Base-by-base conservation (phyloP, 1,139 yeast genomes). In the Yamadazyma songkhlaensis region DNA sequence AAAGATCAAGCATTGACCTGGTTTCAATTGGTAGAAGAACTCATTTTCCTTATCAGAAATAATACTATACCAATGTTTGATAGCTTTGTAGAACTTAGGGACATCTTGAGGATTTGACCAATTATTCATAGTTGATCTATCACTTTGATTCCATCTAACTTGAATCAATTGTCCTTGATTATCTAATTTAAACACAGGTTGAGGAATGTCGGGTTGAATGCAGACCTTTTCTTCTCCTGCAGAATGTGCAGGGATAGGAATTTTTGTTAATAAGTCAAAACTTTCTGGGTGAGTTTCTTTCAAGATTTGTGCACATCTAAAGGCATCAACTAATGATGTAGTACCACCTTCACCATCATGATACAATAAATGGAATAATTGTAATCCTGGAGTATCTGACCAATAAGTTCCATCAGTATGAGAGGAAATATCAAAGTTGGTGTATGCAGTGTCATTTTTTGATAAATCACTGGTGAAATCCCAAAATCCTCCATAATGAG, bases 401-500 rank as follows among this genome's bases (percentile, higher is more conserved):
- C 88, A 84, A 54, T 84, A 84, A 2, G 90, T 83, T 2, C 90
- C 90, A 54, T 84, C 90, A 3, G 89, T 82, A 52, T 84, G 92
- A 14, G 78, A 64, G 12, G 79, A 77, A 42, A 84, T 76, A 46
- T 79, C 84, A 43, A 82, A 66, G 51, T 81, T 80, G 17, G 89
- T 82, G 54, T 84, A 84, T 2, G 90, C 92, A 3, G 88, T 81
- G 54, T 84, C 92, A 40, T 79, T 77, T 60, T 79, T 81, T 32
- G 82, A 72, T 51, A 84, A 63, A 53, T 84, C 87, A 10, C 87
- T 74, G 15, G 90, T 83, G 55, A 84, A 83, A 50, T 82, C 89
- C 89, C 90, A 84, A 58, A 84, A 83, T 3, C 87, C 89, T 11
- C 89, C 90, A 46, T 84, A 84, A 56, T 84, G 90, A 2, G 92